Evolutionary conservation across 805 yeast genomes (phyloP).

Genomic region (Spathaspora hagerdaliae): DNA sequence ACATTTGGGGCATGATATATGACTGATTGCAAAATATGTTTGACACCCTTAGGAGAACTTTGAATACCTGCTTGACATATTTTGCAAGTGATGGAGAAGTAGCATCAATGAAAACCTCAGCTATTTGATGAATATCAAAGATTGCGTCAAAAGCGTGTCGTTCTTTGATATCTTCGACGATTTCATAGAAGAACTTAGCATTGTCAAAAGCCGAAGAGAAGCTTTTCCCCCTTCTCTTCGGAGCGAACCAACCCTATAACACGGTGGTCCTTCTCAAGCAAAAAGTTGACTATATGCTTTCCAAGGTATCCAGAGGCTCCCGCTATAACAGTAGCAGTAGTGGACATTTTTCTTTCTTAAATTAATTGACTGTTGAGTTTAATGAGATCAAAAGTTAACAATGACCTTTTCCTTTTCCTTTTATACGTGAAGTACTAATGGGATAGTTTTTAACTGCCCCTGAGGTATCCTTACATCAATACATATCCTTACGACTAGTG

Average conservation of each 20-base stretch:
- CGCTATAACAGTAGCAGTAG: slow-evolving; percentile 37
- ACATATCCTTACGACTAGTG: no score
- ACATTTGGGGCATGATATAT: slow-evolving; percentile 39
- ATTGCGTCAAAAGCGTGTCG: slow-evolving; percentile 43
- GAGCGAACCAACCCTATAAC: slow-evolving; percentile 55
- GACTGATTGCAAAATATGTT: slow-evolving; percentile 45
- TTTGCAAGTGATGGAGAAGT: slow-evolving; percentile 55
- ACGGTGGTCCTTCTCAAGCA: slow-evolving; percentile 35
- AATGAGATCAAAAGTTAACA: background rate
- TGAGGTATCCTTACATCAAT: no score
- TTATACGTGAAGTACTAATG: no score
- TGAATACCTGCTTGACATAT: slow-evolving; percentile 46
- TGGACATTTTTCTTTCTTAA: background rate
- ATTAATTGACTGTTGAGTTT: background rate
- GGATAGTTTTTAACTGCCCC: no score
- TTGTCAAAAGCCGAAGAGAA: slow-evolving; percentile 15
- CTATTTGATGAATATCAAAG: slow-evolving; percentile 44
- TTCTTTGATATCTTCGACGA: slow-evolving; percentile 44
- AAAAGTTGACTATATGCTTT: slow-evolving; percentile 39
- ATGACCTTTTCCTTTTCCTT: background rate
- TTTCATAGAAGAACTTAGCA: slow-evolving; percentile 34
- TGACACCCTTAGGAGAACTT: slow-evolving; percentile 52
- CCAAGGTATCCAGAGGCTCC: slow-evolving; percentile 57
- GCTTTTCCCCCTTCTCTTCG: slow-evolving; percentile 35
- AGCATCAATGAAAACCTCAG: slow-evolving; percentile 52